Evolutionary conservation across 2,329 filamentous ascomycete genomes (phyloP), one percentile per base, ranked within the genome.

Genomic region (Mariannaea elegans): DNA sequence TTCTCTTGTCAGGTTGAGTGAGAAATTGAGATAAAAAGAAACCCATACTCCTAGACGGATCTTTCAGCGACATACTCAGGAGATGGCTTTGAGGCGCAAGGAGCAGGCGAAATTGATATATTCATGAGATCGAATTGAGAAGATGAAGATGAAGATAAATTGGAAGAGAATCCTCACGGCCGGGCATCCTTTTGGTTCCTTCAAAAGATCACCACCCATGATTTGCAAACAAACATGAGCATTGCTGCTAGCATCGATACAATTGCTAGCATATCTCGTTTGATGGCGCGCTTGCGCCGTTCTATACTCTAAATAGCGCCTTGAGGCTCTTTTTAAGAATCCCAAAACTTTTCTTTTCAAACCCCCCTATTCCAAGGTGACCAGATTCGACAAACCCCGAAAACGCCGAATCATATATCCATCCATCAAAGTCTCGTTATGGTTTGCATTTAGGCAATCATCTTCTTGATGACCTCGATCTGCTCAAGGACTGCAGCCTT

Each of bases 401-500:
- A 41, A 59, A 41, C 31, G 36, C 56, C 42, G 14, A 46, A 41
- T 29, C 38, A 44, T 47, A 38, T 16, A 38, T 3, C 34, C 32
- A 31, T 29, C 4, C 29, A 34, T 29, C 49, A 19, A 48, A 23
- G n/a, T n/a, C n/a, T n/a, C n/a, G n/a, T n/a, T n/a, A n/a, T n/a
- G n/a, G n/a, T n/a, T n/a, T n/a, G n/a, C n/a, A n/a, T 51, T 58
- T 64, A 41, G 47, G 63, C 31, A 78, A 65, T 21, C 68, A 75
- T 75, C 44, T 69, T 67, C 59, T 75, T 77, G 58, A 81, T 58
- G 4, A 78, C 81, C 67, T 82, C 77, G 63, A 90, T 82, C 78
- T 90, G 87, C 76, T 88, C 82, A 63, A 84, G 67, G 12, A 90
- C 89, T 19, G 85, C 84, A 14, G 82, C 83, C 77, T 84, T 87